phyloP scores from a whole-genome alignment of 495 filamentous ascomycete species.

The Neurospora africana region DNA sequence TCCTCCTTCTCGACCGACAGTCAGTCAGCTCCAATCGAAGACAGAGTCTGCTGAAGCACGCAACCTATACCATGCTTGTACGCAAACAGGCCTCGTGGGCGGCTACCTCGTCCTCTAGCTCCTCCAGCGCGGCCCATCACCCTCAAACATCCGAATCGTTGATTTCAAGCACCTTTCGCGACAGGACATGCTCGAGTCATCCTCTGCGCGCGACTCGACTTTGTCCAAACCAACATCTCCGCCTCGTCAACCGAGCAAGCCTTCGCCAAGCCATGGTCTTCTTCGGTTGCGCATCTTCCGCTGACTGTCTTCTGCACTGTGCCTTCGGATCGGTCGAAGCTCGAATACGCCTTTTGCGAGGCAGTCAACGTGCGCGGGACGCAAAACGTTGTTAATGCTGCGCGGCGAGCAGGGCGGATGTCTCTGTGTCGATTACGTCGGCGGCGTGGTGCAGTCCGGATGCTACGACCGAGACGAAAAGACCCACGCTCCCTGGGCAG shows the following conservation, averaged over 20 bases:
- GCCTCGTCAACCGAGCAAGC: slow-evolving; percentile 21
- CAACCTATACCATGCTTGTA: too few species aligned
- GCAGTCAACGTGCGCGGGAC: slow-evolving; percentile 50
- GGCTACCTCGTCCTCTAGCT: too few species aligned
- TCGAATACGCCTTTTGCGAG: slow-evolving; percentile 28
- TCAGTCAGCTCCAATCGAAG: too few species aligned
- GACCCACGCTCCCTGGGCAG: too few species aligned
- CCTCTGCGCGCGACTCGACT: slow-evolving; percentile 21
- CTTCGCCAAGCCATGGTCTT: slow-evolving; percentile 28
- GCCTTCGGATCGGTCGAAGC: slow-evolving; percentile 30
- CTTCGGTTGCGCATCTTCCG: slow-evolving; percentile 20
- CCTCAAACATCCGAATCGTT: too few species aligned
- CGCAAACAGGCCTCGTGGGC: too few species aligned
- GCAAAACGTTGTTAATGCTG: slow-evolving; percentile 43
- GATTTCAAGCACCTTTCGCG: too few species aligned
- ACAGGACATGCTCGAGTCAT: slow-evolving; percentile 22
- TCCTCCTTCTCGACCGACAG: too few species aligned
- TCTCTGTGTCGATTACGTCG: slow-evolving; percentile 35
- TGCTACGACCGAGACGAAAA: neutral
- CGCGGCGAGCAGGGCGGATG: slow-evolving; percentile 38
- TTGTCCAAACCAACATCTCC: slow-evolving; percentile 32
- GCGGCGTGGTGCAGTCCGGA: neutral
- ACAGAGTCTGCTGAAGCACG: too few species aligned
- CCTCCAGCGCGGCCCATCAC: too few species aligned
- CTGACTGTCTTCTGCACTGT: slow-evolving; percentile 38